A percentile compares a stretch with the other conserved stretches of the same genome.
These are phyloP conservation scores for Fusarium pseudonygamai DNA, from an alignment of 2,329 filamentous ascomycete species.

Conservation along the genomic window DNA sequence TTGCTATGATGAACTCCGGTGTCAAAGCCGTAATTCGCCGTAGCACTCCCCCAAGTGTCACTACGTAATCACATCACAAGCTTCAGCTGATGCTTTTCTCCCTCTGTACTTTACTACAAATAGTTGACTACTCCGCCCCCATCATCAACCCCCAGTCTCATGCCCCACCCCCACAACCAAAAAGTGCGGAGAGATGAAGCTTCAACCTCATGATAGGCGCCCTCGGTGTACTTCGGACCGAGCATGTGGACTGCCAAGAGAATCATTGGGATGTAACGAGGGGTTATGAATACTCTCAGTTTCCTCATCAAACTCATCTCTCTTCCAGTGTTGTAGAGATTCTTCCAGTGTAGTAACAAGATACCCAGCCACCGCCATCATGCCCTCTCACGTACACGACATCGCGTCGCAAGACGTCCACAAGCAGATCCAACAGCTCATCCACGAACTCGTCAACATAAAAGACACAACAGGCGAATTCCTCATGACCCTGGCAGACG, in stretches of 20 bases:
- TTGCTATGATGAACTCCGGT: not conserved
- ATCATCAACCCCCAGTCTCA: not conserved
- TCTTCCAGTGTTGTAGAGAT: not conserved
- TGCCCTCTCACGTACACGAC: conserved; percentile 52
- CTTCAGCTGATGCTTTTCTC: not conserved
- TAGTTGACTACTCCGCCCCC: conserved; percentile 17
- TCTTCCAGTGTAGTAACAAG: not conserved
- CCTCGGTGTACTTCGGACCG: conserved; percentile 36
- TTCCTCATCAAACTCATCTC: not conserved
- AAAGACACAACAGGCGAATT: conserved; percentile 79
- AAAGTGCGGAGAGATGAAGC: conserved; percentile 30
- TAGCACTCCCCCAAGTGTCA: not conserved
- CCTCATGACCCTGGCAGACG: conserved; percentile 74
- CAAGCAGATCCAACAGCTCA: conserved; percentile 70
- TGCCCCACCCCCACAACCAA: conserved; percentile 35
- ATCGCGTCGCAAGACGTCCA: conserved; percentile 60
- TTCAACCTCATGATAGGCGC: not conserved
- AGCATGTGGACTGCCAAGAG: conserved; percentile 20
- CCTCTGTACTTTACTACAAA: not conserved
- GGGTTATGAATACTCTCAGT: conserved; percentile 19
- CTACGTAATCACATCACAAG: not conserved
- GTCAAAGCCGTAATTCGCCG: not conserved
- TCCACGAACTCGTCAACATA: conserved; percentile 80
- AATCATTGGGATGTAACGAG: not conserved
- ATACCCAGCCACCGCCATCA: conserved; percentile 15